A percentile compares a stretch with the other conserved stretches of the same genome.
These are phyloP conservation scores for Neurospora pannonica DNA, from an alignment of 495 filamentous ascomycete species.

Conservation along the genomic window DNA sequence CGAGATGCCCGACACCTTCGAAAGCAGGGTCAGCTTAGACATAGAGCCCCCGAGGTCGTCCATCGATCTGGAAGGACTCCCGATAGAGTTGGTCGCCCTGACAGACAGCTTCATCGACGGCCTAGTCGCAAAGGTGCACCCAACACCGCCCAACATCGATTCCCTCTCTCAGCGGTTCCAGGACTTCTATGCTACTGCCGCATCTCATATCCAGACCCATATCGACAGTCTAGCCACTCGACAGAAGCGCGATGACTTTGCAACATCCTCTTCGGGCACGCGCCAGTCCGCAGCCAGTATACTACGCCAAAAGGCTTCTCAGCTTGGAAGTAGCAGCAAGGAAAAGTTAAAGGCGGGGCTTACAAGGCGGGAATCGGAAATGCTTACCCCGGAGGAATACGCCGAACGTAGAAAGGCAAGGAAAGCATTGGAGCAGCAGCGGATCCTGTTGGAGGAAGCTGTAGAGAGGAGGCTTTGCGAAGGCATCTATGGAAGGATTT, in stretches of 20 bases:
- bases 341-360: constrained; percentile 32
- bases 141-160: constrained; percentile 73
- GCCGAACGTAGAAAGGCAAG: constrained; percentile 68
- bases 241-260: constrained; percentile 52
- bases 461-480: constrained; percentile 85
- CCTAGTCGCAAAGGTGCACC: constrained; percentile 76
- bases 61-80: constrained; percentile 72
- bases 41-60: constrained; percentile 45
- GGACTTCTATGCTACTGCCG: constrained; percentile 81
- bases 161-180: constrained; percentile 83
- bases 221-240: constrained; percentile 70
- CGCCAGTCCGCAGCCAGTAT: constrained; percentile 43
- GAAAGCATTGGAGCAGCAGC: constrained; percentile 66
- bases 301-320: constrained; percentile 41
- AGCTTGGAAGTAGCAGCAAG: constrained; percentile 39
- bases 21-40: constrained; percentile 44
- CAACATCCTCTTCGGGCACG: constrained; percentile 40
- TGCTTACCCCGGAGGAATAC: constrained; percentile 85
- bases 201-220: constrained; percentile 78
- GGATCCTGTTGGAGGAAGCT: constrained; percentile 74
- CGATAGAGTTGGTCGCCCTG: constrained; percentile 82
- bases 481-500: constrained; percentile 75
- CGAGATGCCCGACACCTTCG: constrained; percentile 40
- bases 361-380: constrained; percentile 42
- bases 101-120: constrained; percentile 94